phyloP scores from a whole-genome alignment of 306 rosid genomes.

The Trifolium fragiferum region DNA sequence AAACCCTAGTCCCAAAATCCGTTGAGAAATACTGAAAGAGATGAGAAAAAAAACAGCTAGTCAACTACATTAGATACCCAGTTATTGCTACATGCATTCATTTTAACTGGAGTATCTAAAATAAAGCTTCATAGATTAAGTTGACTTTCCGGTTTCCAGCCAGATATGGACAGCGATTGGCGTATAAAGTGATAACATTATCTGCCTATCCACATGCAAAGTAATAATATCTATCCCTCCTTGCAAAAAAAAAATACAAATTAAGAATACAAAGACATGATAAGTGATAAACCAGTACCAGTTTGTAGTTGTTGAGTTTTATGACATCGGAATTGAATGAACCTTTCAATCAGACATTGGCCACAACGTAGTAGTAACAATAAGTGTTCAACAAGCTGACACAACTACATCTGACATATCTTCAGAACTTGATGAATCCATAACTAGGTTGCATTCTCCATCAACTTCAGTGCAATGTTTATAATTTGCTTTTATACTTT shows the following conservation, averaged over 20 bases:
- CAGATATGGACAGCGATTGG: background rate
- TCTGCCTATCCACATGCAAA: background rate
- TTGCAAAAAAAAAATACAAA: background rate
- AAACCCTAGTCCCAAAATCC: no score
- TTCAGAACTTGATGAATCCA: conserved; percentile 58
- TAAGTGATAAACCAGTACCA: conserved; percentile 25
- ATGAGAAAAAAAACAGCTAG: background rate
- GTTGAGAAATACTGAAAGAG: background rate
- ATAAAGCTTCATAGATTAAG: background rate
- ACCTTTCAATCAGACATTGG: conserved; percentile 14
- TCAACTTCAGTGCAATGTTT: conserved; percentile 35
- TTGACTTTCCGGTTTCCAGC: background rate
- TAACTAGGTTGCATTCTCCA: conserved; percentile 30
- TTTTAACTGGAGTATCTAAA: background rate
- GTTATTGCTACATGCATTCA: background rate
- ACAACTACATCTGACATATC: conserved; percentile 55
- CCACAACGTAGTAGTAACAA: conserved; percentile 1
- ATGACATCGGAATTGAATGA: conserved; percentile 3
- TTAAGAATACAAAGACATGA: conserved; percentile 1
- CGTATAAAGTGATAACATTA: background rate
- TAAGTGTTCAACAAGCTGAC: conserved; percentile 50
- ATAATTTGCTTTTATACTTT: conserved; percentile 39
- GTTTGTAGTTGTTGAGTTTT: conserved; percentile 7
- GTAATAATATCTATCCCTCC: background rate
- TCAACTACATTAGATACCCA: background rate